Conservation (phyloP, 2,329 filamentous ascomycete genomes). For the Aulographum hederae region DNA sequence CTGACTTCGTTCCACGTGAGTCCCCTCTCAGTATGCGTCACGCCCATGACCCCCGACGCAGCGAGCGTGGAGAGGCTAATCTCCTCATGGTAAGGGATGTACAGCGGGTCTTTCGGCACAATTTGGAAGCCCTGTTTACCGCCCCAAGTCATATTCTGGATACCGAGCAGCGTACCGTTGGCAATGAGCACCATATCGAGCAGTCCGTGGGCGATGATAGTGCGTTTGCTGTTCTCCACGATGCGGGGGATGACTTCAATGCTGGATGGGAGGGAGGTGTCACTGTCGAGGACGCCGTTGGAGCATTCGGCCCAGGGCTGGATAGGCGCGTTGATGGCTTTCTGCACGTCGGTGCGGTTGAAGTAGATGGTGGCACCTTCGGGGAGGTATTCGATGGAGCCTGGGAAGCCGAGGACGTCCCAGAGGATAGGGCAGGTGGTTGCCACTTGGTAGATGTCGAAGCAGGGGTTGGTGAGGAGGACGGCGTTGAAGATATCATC, state of each 20-base stretch:
- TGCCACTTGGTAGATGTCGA: conserved; percentile 56
- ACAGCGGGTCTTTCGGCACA: conserved; percentile 43
- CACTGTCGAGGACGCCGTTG: conserved; percentile 26
- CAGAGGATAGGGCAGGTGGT: conserved; percentile 53
- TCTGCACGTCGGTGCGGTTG: conserved; percentile 50
- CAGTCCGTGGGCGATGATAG: conserved; percentile 55
- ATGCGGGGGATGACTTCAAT: conserved; percentile 46
- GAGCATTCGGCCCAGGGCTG: conserved; percentile 38
- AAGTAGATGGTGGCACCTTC: conserved; percentile 47
- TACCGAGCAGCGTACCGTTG: conserved; percentile 51
- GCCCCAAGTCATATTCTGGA: conserved; percentile 72
- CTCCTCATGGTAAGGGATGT: conserved; percentile 44
- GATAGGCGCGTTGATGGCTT: conserved; percentile 45
- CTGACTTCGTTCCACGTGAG: conserved; percentile 52
- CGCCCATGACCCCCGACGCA: conserved; percentile 50
- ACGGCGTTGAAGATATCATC: conserved; percentile 36
- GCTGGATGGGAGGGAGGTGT: conserved; percentile 35
- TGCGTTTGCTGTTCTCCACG: conserved; percentile 52
- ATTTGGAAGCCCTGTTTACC: conserved; percentile 51
- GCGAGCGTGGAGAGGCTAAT: conserved; percentile 29
- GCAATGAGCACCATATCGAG: conserved; percentile 50
- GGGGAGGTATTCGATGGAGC: conserved; percentile 44
- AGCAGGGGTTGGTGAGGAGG: conserved; percentile 52
- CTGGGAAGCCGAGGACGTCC: conserved; percentile 52
- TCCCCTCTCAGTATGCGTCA: conserved; percentile 53